phyloP scores from a whole-genome alignment of 2,329 filamentous ascomycete genomes.

The Lecanicillium sp. region DNA sequence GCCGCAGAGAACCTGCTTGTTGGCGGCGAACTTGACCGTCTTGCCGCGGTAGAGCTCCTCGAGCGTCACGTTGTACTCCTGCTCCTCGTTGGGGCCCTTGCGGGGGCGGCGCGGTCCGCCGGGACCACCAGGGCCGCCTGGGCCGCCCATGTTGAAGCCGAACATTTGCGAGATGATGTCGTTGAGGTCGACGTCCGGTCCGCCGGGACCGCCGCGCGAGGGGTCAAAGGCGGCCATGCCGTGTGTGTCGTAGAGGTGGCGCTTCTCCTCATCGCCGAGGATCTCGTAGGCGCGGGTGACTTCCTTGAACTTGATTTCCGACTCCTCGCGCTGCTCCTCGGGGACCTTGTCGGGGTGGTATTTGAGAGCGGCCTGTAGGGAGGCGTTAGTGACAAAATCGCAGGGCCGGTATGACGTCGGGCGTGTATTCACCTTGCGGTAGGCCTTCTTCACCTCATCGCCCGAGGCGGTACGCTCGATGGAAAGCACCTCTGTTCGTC shows the following conservation, averaged over 20 bases:
- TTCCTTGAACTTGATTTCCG: constrained; percentile 88
- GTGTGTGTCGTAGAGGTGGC: constrained; percentile 83
- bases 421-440: constrained; percentile 67
- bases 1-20: constrained; percentile 85
- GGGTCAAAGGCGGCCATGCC: constrained; percentile 95
- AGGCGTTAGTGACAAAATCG: constrained; percentile 14
- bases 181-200: constrained; percentile 75
- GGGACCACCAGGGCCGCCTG: constrained; percentile 40
- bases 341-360: constrained; percentile 95
- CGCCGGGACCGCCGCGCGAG: constrained; percentile 58
- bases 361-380: constrained; percentile 66
- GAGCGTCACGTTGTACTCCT: constrained; percentile 82
- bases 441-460: constrained; percentile 88
- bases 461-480: constrained; percentile 66
- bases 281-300: constrained; percentile 96
- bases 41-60: constrained; percentile 98
- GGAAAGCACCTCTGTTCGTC: constrained; percentile 64
- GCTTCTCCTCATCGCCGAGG: constrained; percentile 90
- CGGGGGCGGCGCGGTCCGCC: constrained; percentile 55
- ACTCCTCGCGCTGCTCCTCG: constrained; percentile 74
- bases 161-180: constrained; percentile 95
- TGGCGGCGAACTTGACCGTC: constrained; percentile 92
- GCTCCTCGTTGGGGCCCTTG: constrained; percentile 77
- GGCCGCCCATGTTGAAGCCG: constrained; percentile 61
- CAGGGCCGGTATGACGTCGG: neutral